These are phyloP conservation scores for Astragalus membranaceus DNA, from an alignment of 306 rosid species.

Conservation along the genomic window DNA sequence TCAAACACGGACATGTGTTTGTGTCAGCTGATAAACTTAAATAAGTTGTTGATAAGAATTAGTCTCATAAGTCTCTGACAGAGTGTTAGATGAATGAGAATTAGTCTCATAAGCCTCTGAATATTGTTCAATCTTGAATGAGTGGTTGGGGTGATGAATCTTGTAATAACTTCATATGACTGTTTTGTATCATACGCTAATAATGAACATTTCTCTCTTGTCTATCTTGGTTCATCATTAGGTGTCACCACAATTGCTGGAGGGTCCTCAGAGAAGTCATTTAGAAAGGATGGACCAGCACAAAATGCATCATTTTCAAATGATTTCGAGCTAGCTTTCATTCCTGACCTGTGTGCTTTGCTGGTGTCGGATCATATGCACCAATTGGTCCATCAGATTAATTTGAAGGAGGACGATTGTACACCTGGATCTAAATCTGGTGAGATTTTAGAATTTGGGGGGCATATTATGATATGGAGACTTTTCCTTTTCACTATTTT, in stretches of 20 bases:
- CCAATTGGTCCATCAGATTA: constrained; percentile 46
- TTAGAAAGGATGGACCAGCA: constrained; percentile 50
- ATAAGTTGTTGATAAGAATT: no score
- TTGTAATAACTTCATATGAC: not conserved
- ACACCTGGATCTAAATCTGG: constrained; percentile 36
- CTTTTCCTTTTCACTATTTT: not conserved
- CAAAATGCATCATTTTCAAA: constrained; percentile 53
- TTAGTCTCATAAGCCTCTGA: no score
- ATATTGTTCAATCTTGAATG: not conserved
- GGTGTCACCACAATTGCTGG: constrained; percentile 83
- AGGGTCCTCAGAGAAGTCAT: constrained; percentile 31
- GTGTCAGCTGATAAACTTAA: no score
- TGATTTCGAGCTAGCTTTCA: constrained; percentile 50
- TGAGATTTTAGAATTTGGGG: constrained; percentile 30
- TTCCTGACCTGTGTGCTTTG: constrained; percentile 42
- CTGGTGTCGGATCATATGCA: constrained; percentile 53
- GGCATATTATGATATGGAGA: not conserved
- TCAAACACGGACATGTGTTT: no score
- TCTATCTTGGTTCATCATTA: constrained; percentile 17
- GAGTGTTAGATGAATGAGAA: no score
- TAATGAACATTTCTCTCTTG: constrained; percentile 1
- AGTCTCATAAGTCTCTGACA: no score
- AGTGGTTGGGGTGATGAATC: not conserved
- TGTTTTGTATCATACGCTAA: not conserved
- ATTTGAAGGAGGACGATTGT: constrained; percentile 64